A percentile compares a stretch with the other conserved stretches of the same genome.
These are phyloP conservation scores for Suhomyces choctaworum DNA, from an alignment of 1,139 yeast species.

Conservation along the genomic window DNA sequence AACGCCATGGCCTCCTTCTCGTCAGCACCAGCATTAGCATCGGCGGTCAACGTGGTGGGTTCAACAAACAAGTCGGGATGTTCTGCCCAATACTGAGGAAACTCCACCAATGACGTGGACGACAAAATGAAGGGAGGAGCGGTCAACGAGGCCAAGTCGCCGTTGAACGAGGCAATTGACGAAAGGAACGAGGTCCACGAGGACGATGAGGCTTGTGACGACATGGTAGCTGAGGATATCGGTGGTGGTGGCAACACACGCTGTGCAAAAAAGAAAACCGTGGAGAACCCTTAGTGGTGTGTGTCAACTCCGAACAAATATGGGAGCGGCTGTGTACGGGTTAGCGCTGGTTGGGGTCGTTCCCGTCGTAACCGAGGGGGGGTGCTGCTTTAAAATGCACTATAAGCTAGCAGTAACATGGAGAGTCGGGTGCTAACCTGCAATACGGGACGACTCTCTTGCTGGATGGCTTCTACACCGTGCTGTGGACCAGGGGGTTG, in stretches of 20 bases:
- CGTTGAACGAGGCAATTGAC: conserved; percentile 90
- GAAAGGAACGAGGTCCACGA: conserved; percentile 88
- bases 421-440: too few relatives aligned
- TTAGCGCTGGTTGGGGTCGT: background rate
- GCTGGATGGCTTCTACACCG: too few relatives aligned
- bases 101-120: conserved; percentile 85
- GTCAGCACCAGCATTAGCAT: conserved; percentile 22
- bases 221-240: background rate
- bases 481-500: too few relatives aligned
- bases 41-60: conserved; percentile 48
- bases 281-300: too few relatives aligned
- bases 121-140: conserved; percentile 98
- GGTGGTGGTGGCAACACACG: too few relatives aligned
- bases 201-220: conserved; percentile 32
- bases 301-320: too few relatives aligned
- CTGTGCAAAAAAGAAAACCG: too few relatives aligned
- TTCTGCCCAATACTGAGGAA: conserved; percentile 92
- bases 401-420: too few relatives aligned
- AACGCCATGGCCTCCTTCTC: conserved; percentile 54
- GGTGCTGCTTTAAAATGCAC: too few relatives aligned
- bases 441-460: too few relatives aligned
- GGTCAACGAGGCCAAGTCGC: conserved; percentile 88
- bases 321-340: background rate
- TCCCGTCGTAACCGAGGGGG: conserved; percentile 3
- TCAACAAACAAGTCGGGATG: conserved; percentile 80